phyloP scores from a whole-genome alignment of 306 rosid species.

The Astragalus glycyphyllos region DNA sequence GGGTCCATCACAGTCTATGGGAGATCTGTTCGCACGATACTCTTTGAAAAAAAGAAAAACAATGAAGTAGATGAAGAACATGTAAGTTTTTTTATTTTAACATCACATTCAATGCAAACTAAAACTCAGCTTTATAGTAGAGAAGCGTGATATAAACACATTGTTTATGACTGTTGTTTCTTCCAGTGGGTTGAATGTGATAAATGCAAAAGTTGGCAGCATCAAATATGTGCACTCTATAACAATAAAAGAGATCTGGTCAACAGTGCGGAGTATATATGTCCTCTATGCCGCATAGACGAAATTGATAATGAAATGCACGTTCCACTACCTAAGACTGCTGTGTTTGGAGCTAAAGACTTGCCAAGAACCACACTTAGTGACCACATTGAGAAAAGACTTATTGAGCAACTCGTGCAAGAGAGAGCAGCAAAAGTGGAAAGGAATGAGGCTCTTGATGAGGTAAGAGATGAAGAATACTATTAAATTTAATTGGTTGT shows the following conservation, averaged over 20 bases:
- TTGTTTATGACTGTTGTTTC: slow-evolving; percentile 18
- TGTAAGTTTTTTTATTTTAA: slow-evolving; percentile 51
- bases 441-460: slow-evolving; percentile 47
- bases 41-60: slow-evolving; percentile 48
- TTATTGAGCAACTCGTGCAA: slow-evolving; percentile 43
- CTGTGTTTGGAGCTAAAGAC: slow-evolving; percentile 57
- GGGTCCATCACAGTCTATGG: slow-evolving; percentile 48
- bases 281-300: slow-evolving; percentile 57
- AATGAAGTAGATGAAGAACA: slow-evolving; percentile 50
- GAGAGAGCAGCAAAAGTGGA: slow-evolving; percentile 51
- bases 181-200: slow-evolving; percentile 76
- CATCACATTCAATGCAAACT: slow-evolving; percentile 2
- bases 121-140: slow-evolving; percentile 15
- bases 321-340: slow-evolving; percentile 41
- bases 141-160: slow-evolving; percentile 22
- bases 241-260: slow-evolving; percentile 51
- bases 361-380: slow-evolving; percentile 67
- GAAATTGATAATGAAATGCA: slow-evolving; percentile 49
- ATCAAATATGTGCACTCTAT: slow-evolving; percentile 74
- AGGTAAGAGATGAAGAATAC: slow-evolving; percentile 48
- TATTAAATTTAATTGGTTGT: neutral
- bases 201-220: slow-evolving; percentile 70
- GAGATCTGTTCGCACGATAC: slow-evolving; percentile 47
- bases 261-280: slow-evolving; percentile 47
- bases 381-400: slow-evolving; percentile 68